Evolutionary conservation across 2,329 filamentous ascomycete species (phyloP).

Genomic region (Phoma sp.): DNA sequence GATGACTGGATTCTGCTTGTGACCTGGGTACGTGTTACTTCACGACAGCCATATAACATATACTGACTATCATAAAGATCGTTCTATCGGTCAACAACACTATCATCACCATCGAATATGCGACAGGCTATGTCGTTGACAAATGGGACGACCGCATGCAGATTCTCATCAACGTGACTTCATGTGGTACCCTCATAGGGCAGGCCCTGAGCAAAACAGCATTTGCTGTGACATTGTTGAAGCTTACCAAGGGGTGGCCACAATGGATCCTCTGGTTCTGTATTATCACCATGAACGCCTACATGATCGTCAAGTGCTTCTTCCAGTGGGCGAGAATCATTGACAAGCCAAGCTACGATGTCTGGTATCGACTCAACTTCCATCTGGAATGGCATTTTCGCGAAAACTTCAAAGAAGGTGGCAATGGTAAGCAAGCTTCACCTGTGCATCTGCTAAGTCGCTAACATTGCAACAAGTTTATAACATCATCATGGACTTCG

Average conservation of each 20-base stretch:
- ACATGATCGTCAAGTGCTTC: slow-evolving; percentile 57
- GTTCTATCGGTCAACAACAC: slow-evolving; percentile 53
- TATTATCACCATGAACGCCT: slow-evolving; percentile 57
- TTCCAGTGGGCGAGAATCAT: slow-evolving; percentile 60
- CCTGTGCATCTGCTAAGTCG: neutral
- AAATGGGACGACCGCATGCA: slow-evolving; percentile 61
- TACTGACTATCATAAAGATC: slow-evolving; percentile 37
- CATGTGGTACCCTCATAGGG: slow-evolving; percentile 48
- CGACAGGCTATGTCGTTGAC: slow-evolving; percentile 57
- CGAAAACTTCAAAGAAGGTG: slow-evolving; percentile 57
- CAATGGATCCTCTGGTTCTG: slow-evolving; percentile 57
- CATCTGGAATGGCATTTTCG: slow-evolving; percentile 51
- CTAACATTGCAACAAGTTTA: slow-evolving; percentile 51
- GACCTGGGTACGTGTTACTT: slow-evolving; percentile 41
- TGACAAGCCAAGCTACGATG: slow-evolving; percentile 51
- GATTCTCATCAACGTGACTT: slow-evolving; percentile 57
- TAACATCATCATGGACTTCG: slow-evolving; percentile 62
- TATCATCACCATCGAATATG: slow-evolving; percentile 56
- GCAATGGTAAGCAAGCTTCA: slow-evolving; percentile 52
- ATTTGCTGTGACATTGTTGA: slow-evolving; percentile 50
- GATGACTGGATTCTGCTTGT: slow-evolving; percentile 49
- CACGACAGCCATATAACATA: neutral
- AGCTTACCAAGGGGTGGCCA: slow-evolving; percentile 55
- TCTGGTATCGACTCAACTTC: slow-evolving; percentile 57
- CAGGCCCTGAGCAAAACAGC: slow-evolving; percentile 49